Base-by-base conservation (phyloP, 108 stramenopile genomes). In the Ochromonas danica region DNA sequence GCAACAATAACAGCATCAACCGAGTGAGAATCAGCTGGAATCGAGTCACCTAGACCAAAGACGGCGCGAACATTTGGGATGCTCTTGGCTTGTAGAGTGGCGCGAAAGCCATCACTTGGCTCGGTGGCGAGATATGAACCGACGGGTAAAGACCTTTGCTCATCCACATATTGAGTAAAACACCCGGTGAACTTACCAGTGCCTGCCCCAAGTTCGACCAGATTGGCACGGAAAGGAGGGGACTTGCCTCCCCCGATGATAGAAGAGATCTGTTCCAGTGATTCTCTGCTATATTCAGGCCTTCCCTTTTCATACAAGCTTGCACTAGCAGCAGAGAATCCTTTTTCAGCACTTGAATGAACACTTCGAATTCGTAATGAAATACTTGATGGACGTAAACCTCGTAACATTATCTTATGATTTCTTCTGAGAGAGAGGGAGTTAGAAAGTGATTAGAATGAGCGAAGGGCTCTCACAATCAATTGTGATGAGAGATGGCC, bases 101-200 rank as follows among this genome's bases (percentile, higher is more conserved):
- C n/a, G 10, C 51, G 72, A 33, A 75, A 75, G 17, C 63, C 63
- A 27, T 75, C 72, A 42, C 14, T 35, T 28, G 72, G 72, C 40
- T 75, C 72, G 3, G 51, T 60, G 35, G 72, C 72, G 10, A 75
- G 36, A 41, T 75, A 75, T n/a, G 3, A 10, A 3, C 6, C 6
- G 40, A 14, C 22, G 67, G 6, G 6, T 14, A 51, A 22, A 51
- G 45, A 51, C 6, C 22, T 51, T 25, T 22, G 31, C 31, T 35
- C 14, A 10, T 67, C 31, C 14, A 42, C 36, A 36, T 75, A 36
- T 38, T 6, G 30, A 17, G 10, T 30, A 41, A 75, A 75, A 42
- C 45, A 14, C 22, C 38, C 40, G 22, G 72, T 75, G 31, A 75
- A 75, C 72, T 75, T 75, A 10, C 72, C 72, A 36, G 72, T 75